phyloP scores from a whole-genome alignment of 257 asterid genomes.

The Nicotiana knightiana region DNA sequence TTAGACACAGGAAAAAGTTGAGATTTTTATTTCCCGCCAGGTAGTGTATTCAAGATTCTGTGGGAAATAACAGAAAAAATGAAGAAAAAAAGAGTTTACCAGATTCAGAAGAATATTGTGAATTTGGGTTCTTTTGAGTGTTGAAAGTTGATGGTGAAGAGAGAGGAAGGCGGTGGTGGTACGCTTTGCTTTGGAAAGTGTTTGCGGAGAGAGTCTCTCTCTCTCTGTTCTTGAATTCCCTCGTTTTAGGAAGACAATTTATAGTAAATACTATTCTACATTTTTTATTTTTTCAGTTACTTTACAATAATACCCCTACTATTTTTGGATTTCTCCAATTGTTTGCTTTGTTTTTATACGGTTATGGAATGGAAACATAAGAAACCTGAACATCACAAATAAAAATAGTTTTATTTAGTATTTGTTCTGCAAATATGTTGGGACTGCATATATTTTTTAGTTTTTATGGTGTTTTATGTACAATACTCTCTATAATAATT shows the following conservation, averaged over 20 bases:
- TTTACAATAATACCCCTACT: background rate
- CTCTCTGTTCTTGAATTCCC: constrained; percentile 17
- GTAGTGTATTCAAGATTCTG: background rate
- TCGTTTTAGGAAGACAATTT: constrained; percentile 9
- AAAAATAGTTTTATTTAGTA: too few species aligned
- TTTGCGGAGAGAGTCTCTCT: background rate
- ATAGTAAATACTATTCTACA: background rate
- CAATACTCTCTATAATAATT: too few species aligned
- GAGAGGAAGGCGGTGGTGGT: constrained; percentile 7
- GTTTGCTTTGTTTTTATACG: background rate
- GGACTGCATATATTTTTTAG: too few species aligned
- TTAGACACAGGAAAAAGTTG: background rate
- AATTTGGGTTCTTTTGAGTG: background rate
- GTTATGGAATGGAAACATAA: background rate
- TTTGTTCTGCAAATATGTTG: too few species aligned
- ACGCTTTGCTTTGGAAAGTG: background rate
- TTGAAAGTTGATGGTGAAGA: background rate
- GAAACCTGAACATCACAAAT: too few species aligned
- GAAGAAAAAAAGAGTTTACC: background rate
- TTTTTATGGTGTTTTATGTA: too few species aligned
- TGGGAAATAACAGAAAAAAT: background rate
- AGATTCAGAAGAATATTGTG: background rate
- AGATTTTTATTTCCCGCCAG: constrained; percentile 8
- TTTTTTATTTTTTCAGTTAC: background rate
- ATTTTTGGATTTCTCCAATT: background rate